A percentile compares a stretch with the other conserved stretches of the same genome.
Evolutionary conservation across 768 basidiomycete genomes (phyloP).

Genomic region (Psilocybe azurescens): DNA sequence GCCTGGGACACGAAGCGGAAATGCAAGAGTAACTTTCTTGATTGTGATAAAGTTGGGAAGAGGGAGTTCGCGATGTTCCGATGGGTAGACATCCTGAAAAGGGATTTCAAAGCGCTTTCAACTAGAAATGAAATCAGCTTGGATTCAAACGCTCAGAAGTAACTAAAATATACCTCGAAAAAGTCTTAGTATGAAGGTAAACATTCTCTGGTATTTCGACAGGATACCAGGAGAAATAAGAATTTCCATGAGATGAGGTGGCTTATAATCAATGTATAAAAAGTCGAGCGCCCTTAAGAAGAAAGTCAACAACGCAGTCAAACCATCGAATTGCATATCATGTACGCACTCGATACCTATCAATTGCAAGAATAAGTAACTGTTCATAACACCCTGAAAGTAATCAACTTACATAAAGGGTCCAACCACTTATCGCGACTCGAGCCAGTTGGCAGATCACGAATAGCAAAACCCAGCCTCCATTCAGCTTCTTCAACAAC

Average conservation of each 20-base stretch:
- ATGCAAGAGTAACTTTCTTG: slow-evolving; percentile 61
- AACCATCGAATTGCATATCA: slow-evolving; percentile 1
- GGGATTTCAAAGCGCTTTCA: slow-evolving; percentile 65
- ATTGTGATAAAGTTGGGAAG: slow-evolving; percentile 61
- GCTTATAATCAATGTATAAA: slow-evolving; percentile 87
- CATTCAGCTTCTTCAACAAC: slow-evolving; percentile 69
- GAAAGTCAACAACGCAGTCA: slow-evolving; percentile 8
- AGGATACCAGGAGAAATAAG: slow-evolving; percentile 74
- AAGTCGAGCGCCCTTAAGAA: slow-evolving; percentile 80
- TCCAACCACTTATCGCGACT: slow-evolving; percentile 81
- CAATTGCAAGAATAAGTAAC: neutral
- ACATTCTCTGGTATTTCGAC: slow-evolving; percentile 87
- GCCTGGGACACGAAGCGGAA: slow-evolving; percentile 78
- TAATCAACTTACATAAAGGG: slow-evolving; percentile 64
- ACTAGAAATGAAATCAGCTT: slow-evolving; percentile 43
- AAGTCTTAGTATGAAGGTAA: slow-evolving; percentile 79
- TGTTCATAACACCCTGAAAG: neutral
- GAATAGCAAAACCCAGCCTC: slow-evolving; percentile 84
- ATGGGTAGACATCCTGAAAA: slow-evolving; percentile 64
- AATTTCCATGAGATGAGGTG: slow-evolving; percentile 77
- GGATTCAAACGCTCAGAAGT: neutral
- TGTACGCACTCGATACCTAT: slow-evolving; percentile 13
- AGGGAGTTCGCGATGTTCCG: slow-evolving; percentile 44
- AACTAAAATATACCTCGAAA: slow-evolving; percentile 63
- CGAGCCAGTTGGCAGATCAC: slow-evolving; percentile 67